These are phyloP conservation scores for Monilinia laxa DNA, from an alignment of 2,329 filamentous ascomycete genomes.

Conservation along the genomic window DNA sequence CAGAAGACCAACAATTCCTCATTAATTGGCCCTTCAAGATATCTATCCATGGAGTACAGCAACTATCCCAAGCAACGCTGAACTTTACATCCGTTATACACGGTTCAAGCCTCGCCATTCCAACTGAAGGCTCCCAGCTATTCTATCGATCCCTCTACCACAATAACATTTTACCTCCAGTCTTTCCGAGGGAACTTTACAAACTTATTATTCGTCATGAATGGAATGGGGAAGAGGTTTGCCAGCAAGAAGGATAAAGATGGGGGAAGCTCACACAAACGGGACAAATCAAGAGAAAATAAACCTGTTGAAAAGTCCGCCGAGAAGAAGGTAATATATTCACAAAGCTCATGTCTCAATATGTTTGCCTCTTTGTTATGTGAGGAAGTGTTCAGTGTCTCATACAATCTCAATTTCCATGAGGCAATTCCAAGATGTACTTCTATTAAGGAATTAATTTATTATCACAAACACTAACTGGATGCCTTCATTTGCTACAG, in stretches of 20 bases:
- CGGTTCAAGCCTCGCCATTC: background rate
- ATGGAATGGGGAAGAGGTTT: conserved; percentile 56
- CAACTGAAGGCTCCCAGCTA: background rate
- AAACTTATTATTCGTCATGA: background rate
- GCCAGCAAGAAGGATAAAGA: conserved; percentile 69
- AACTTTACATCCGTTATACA: background rate
- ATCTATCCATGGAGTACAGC: conserved; percentile 1
- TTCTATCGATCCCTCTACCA: background rate
- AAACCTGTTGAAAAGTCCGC: conserved; percentile 36
- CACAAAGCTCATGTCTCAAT: conserved; percentile 21
- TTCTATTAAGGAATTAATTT: conserved; percentile 26
- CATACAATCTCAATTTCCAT: conserved; percentile 9
- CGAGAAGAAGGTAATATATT: conserved; percentile 49
- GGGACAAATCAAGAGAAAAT: conserved; percentile 55
- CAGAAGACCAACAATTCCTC: background rate
- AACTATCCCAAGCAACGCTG: conserved; percentile 3
- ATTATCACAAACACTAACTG: conserved; percentile 33
- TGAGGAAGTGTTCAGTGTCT: background rate
- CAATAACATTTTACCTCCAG: background rate
- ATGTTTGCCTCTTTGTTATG: conserved; percentile 26
- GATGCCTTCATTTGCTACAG: conserved; percentile 41
- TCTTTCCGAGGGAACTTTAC: background rate
- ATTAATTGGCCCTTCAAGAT: background rate
- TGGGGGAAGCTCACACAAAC: conserved; percentile 46
- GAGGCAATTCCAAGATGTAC: conserved; percentile 27